Evolutionary conservation across 1,284 basidiomycete species (phyloP).

Genomic region (Prillingera fragicola): DNA sequence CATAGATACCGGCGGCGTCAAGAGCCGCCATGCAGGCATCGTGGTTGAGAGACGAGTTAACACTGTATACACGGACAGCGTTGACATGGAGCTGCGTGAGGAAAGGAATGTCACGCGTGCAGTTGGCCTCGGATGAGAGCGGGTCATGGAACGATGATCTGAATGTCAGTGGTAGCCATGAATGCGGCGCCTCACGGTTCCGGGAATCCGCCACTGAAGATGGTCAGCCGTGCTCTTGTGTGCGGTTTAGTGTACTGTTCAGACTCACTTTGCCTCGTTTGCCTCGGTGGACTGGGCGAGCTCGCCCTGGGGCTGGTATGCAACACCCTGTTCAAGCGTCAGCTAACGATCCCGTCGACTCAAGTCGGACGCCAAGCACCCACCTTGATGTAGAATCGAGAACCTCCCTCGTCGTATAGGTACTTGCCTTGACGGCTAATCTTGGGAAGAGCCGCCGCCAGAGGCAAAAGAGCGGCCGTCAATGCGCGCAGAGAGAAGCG

Average conservation of each 20-base stretch:
- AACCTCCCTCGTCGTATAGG: slow-evolving; percentile 66
- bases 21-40: slow-evolving; percentile 77
- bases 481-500: slow-evolving; percentile 10
- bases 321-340: slow-evolving; percentile 56
- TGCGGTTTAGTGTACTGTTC: too few relatives aligned
- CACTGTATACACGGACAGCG: slow-evolving; percentile 75
- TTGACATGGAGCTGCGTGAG: slow-evolving; percentile 56
- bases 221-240: too few relatives aligned
- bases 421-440: slow-evolving; percentile 55
- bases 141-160: slow-evolving; percentile 57
- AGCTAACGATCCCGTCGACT: neutral
- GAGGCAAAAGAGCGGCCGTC: slow-evolving; percentile 14
- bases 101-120: slow-evolving; percentile 71
- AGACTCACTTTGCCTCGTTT: slow-evolving; percentile 53
- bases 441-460: slow-evolving; percentile 33
- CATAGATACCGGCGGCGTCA: slow-evolving; percentile 75
- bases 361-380: slow-evolving; percentile 11
- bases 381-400: slow-evolving; percentile 76
- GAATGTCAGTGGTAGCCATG: slow-evolving; percentile 45
- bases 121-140: slow-evolving; percentile 62
- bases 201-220: slow-evolving; percentile 56
- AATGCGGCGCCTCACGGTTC: slow-evolving; percentile 52
- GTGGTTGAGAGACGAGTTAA: slow-evolving; percentile 74
- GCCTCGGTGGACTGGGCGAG: slow-evolving; percentile 47
- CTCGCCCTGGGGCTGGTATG: slow-evolving; percentile 79